Base-by-base conservation (phyloP, 2,329 filamentous ascomycete species). In the Cryoendolithus antarcticus region DNA sequence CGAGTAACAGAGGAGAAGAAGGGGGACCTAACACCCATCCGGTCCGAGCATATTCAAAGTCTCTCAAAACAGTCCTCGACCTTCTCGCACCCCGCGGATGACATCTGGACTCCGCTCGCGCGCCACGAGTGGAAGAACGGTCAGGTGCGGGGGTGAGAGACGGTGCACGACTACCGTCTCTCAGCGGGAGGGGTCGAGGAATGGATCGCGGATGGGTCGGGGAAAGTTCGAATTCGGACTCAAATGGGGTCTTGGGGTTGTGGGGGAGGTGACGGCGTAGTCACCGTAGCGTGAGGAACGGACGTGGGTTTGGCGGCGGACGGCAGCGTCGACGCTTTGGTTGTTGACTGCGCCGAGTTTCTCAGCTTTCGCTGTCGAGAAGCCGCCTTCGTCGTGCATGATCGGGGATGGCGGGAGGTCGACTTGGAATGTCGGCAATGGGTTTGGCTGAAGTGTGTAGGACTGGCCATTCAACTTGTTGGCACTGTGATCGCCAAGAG, bases 271-370 rank as follows among this genome's bases (percentile, higher is more conserved):
- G 39, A 62, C 55, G 39, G 54, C 61, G 39, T 66, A 58, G 35
- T 63, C 59, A 28, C 63, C 64, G 49, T 67, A 56, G 45, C 63
- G 66, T 46, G 64, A 67, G 32, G 58, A 53, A 38, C 66, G 63
- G 30, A 63, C 48, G 42, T 67, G 63, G 28, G 57, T 58, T 19
- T 62, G 64, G 29, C 63, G 62, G 34, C 62, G 56, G 29, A 57
- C 56, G 11, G 62, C 62, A 42, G 60, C 54, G 40, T 61, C 60
- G 30, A 67, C 62, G 30, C 56, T 55, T 34, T 60, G 64, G 34
- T 62, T 58, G 32, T 54, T 61, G 38, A 67, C 63, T 45, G 56
- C 55, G 44, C 64, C 61, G 32, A 67, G 54, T 51, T 64, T 66
- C 51, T 67, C 64, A 29, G 55, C 48, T 4, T 43, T 41, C 6